Percentiles rank a stretch among this genome's conserved stretches.
Evolutionary conservation across 2,329 filamentous ascomycete genomes (phyloP).

Genomic region (Neophaeococcomyces aloes): DNA sequence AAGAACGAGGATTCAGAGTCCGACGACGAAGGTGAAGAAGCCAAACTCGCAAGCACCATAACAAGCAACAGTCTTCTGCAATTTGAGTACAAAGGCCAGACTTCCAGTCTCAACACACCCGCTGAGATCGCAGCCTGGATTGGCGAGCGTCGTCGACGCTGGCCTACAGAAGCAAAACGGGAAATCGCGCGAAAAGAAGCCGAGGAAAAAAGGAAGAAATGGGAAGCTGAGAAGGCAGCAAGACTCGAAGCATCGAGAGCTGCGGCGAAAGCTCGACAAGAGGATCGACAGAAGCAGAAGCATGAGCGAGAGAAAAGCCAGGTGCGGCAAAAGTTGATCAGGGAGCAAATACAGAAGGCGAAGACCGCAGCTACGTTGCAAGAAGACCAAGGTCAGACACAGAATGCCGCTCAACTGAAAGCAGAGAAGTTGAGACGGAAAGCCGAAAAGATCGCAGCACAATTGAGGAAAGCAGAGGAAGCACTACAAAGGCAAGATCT

Average conservation of each 20-base stretch:
- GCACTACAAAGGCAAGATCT: not conserved
- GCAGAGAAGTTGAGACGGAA: conserved; percentile 9
- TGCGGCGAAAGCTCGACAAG: conserved; percentile 33
- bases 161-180: conserved; percentile 63
- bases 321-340: conserved; percentile 7
- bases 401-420: conserved; percentile 8
- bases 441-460: conserved; percentile 8
- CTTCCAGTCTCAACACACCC: conserved; percentile 42
- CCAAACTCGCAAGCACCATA: conserved; percentile 27
- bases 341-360: conserved; percentile 9
- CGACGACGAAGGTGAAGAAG: conserved; percentile 36
- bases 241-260: conserved; percentile 31
- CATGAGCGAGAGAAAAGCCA: conserved; percentile 14
- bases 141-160: conserved; percentile 67
- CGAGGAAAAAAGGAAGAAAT: conserved; percentile 51
- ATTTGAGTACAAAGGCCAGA: conserved; percentile 48
- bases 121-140: conserved; percentile 72
- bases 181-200: conserved; percentile 30
- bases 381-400: not conserved
- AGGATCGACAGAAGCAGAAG: conserved; percentile 24
- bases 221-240: conserved; percentile 51
- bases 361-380: conserved; percentile 2
- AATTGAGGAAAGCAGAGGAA: conserved; percentile 4
- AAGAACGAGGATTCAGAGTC: conserved; percentile 38
- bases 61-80: conserved; percentile 27